Evolutionary conservation across 805 yeast genomes (phyloP).

Genomic region (Ogataea nakhonphanomensis): DNA sequence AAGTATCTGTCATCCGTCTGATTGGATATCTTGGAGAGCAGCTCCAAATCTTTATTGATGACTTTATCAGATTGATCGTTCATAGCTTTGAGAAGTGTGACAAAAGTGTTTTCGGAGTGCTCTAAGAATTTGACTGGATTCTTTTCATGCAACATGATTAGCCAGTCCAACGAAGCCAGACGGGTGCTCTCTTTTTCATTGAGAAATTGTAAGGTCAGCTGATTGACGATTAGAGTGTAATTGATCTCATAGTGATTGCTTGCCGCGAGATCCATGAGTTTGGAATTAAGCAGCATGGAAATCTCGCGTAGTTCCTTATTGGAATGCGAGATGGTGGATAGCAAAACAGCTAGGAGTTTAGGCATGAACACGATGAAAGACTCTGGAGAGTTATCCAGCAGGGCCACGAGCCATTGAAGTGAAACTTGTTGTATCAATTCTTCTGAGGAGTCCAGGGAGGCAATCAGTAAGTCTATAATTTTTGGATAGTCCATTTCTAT

Average conservation of each 20-base stretch:
- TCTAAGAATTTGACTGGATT: conserved; percentile 56
- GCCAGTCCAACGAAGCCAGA: conserved; percentile 86
- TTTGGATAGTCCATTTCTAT: conserved; percentile 75
- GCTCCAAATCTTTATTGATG: conserved; percentile 65
- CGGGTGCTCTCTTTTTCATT: conserved; percentile 79
- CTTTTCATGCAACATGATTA: conserved; percentile 71
- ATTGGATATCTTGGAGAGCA: conserved; percentile 68
- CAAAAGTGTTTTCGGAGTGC: conserved; percentile 61
- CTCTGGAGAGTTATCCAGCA: conserved; percentile 69
- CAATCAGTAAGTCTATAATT: conserved; percentile 76
- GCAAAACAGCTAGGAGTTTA: conserved; percentile 63
- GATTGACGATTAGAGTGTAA: conserved; percentile 61
- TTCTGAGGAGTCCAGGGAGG: conserved; percentile 71
- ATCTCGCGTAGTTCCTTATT: conserved; percentile 48
- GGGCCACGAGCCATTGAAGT: conserved; percentile 74
- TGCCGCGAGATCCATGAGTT: conserved; percentile 49
- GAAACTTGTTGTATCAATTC: conserved; percentile 77
- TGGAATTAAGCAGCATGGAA: conserved; percentile 55
- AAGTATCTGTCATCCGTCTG: conserved; percentile 75
- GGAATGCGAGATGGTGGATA: conserved; percentile 58
- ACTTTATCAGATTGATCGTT: conserved; percentile 73
- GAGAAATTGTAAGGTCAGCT: conserved; percentile 66
- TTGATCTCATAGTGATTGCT: conserved; percentile 35
- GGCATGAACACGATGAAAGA: conserved; percentile 75
- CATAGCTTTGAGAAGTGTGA: conserved; percentile 70